Percentiles rank a stretch among this genome's conserved stretches.
Conservation (phyloP, 768 basidiomycete genomes). For the Chalciporus piperatus region DNA sequence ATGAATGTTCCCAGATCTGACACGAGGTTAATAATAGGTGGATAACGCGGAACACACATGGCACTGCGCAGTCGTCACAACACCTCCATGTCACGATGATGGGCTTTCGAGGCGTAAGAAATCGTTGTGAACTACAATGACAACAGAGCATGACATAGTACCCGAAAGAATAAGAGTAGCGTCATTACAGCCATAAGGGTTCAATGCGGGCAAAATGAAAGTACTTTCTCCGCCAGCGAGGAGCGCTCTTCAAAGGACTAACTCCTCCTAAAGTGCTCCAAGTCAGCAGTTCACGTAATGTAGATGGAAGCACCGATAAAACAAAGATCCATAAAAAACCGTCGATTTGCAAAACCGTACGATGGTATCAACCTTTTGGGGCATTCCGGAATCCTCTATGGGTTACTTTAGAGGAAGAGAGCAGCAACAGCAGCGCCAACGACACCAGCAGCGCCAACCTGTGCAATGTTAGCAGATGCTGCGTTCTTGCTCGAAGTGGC, state of each 20-base stretch:
- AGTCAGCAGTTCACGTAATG: conserved; percentile 11
- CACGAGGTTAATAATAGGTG: no score
- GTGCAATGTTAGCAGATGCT: conserved; percentile 42
- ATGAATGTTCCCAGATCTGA: no score
- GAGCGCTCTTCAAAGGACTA: conserved; percentile 1
- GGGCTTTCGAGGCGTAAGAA: conserved; percentile 15
- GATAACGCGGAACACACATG: no score
- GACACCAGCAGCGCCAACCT: conserved; percentile 42
- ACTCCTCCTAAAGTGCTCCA: background rate
- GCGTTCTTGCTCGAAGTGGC: conserved; percentile 29
- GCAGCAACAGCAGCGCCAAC: conserved; percentile 36
- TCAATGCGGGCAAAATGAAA: conserved; percentile 1
- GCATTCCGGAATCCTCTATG: background rate
- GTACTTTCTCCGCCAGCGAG: conserved; percentile 1
- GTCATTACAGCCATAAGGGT: conserved; percentile 2
- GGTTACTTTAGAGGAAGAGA: conserved; percentile 33
- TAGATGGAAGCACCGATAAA: conserved; percentile 15
- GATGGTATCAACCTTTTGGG: conserved; percentile 20
- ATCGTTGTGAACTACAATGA: conserved; percentile 13
- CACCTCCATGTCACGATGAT: background rate
- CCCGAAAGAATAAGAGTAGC: conserved; percentile 9
- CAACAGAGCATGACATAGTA: conserved; percentile 14
- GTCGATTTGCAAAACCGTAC: conserved; percentile 14
- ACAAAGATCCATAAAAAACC: conserved; percentile 9
- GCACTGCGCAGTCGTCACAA: no score